phyloP scores from a whole-genome alignment of 2,329 filamentous ascomycete species.

The Basipetospora chlamydospora region DNA sequence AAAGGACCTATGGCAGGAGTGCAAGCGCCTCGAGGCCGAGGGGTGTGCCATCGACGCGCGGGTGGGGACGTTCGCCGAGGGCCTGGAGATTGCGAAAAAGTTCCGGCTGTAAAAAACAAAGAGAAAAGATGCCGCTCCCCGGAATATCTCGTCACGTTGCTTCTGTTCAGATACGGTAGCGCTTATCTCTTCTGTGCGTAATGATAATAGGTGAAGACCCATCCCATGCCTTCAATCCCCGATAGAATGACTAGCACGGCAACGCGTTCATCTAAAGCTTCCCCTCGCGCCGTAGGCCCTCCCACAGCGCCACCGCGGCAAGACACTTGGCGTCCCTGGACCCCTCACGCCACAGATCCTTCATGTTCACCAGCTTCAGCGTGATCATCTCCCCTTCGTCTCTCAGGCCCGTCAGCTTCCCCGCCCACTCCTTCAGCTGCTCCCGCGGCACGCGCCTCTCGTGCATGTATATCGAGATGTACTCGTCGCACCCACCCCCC shows the following conservation, averaged over 20 bases:
- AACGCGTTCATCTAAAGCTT: conserved; percentile 21
- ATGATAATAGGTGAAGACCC: too few relatives aligned
- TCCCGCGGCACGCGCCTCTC: conserved; percentile 35
- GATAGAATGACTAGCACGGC: too few relatives aligned
- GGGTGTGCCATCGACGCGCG: conserved; percentile 70
- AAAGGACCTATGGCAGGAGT: conserved; percentile 47
- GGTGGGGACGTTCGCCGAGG: conserved; percentile 64
- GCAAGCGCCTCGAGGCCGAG: conserved; percentile 49
- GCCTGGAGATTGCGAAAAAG: conserved; percentile 55
- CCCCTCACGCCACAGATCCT: conserved; percentile 42
- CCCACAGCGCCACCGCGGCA: conserved; percentile 42
- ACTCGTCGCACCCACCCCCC: conserved; percentile 46
- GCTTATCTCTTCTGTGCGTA: too few relatives aligned
- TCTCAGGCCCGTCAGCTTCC: conserved; percentile 41
- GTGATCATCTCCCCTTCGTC: conserved; percentile 48
- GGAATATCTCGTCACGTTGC: too few relatives aligned
- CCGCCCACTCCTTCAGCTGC: conserved; percentile 39
- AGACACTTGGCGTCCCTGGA: conserved; percentile 46
- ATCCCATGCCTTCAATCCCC: too few relatives aligned
- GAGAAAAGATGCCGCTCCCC: not conserved
- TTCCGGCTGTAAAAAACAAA: conserved; percentile 23
- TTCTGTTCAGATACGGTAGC: too few relatives aligned
- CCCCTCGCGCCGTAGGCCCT: conserved; percentile 35
- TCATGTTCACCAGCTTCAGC: conserved; percentile 40
- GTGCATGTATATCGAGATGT: conserved; percentile 41